Base-by-base conservation (phyloP, 768 basidiomycete genomes). In the Dendrothele bispora region DNA sequence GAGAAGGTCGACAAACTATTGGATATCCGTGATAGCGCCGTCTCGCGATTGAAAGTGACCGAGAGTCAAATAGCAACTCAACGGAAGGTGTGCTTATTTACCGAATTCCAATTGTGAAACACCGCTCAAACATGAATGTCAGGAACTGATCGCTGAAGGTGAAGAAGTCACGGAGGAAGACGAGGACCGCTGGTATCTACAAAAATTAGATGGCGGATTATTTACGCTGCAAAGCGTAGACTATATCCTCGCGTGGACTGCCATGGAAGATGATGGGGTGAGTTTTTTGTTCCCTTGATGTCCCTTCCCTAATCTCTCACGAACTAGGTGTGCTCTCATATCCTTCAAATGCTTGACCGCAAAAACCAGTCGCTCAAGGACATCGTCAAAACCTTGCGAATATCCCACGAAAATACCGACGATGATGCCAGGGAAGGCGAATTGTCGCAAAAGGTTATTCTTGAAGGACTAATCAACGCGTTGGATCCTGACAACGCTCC, bases 231-330 rank as follows among this genome's bases (percentile, higher is more conserved):
- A 98, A 59, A 92, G 86, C 15, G 80, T 92, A 32, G 95, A 98
- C 64, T 98, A 95, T 57, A 88, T 98, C 50, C 67, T 98, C 30
- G 93, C 89, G 5, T 99, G 97, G 97, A 67, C 98, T 22, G 79
- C 83, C 46, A 95, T 98, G 94, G 97, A 99, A 68, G 95, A 98
- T 57, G 95, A 98, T 57, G 97, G 95, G 29, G 97, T 97, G 70
- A 47, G 89, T 67, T 32, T 44, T 37, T 43, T 30, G 29, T 28
- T 39, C 51, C 15, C 17, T 30, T 12, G 25, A 20, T 14, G 1
- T n/a, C 26, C 34, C 49, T 39, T 38, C 14, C 21, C 27, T 39
- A 30, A 48, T 8, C n/a, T 32, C 24, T 18, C 25, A n/a, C n/a
- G n/a, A n/a, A n/a, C 27, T 57, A 98, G 95, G 83, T 94, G 43